phyloP scores from a whole-genome alignment of 208 protist species.

The Leishmania turanica region DNA sequence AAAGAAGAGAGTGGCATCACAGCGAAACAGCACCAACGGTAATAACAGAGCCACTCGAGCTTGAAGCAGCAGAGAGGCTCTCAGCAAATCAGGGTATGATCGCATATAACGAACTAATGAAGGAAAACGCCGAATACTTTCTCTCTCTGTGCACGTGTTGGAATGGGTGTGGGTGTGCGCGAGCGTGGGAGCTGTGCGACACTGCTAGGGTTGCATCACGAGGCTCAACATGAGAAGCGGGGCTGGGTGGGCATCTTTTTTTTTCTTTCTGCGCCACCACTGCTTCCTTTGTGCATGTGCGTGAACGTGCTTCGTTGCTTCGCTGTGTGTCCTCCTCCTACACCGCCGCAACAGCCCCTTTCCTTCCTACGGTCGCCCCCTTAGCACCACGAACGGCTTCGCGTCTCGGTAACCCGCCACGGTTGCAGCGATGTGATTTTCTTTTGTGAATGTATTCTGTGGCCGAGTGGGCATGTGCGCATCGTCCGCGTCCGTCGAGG shows the following conservation, averaged over 20 bases:
- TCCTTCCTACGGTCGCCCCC: not conserved
- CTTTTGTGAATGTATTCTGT: not conserved
- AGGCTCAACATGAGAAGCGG: not conserved
- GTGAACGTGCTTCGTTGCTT: not conserved
- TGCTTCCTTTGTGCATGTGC: not conserved
- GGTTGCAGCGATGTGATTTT: slow-evolving; percentile 5
- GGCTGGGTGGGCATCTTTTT: not conserved
- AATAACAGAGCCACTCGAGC: not conserved
- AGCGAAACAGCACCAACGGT: not conserved
- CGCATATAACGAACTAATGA: not conserved
- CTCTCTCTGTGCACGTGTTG: not conserved
- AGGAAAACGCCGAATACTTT: not conserved
- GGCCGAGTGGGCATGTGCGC: not conserved
- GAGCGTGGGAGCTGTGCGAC: not conserved
- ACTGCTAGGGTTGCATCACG: not conserved
- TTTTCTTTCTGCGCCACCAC: not conserved
- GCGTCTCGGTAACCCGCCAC: not conserved
- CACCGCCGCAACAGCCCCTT: too few species aligned
- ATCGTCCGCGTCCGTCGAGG: not conserved
- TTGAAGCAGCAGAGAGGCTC: not conserved
- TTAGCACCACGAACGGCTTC: not conserved
- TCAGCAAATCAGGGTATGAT: not conserved
- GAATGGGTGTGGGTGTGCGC: not conserved
- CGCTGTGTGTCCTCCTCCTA: not conserved
- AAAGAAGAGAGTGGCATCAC: not conserved